These are phyloP conservation scores for Myxozyma geophila DNA, from an alignment of 805 yeast species.

Conservation along the genomic window DNA sequence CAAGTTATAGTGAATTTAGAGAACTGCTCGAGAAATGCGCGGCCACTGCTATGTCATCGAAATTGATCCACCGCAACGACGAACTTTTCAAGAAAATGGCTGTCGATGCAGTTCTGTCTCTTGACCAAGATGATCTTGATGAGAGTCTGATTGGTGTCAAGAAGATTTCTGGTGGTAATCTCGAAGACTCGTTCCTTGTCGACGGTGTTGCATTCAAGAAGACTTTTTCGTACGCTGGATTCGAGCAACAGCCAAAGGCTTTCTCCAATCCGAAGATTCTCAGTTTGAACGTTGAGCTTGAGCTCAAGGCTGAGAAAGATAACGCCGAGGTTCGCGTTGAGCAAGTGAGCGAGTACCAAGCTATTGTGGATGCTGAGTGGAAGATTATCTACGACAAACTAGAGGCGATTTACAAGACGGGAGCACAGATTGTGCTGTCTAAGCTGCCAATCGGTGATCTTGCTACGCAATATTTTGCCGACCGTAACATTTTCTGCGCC, in stretches of 20 bases:
- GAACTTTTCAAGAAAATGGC: constrained; percentile 93
- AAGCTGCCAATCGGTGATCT: constrained; percentile 96
- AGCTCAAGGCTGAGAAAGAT: constrained; percentile 96
- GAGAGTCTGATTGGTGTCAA: constrained; percentile 92
- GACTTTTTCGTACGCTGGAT: constrained; percentile 97
- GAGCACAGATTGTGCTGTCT: constrained; percentile 91
- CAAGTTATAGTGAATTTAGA: constrained; percentile 56
- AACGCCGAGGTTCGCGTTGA: constrained; percentile 98
- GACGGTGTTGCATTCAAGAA: constrained; percentile 97
- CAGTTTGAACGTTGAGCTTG: constrained; percentile 87
- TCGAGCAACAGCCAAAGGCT: constrained; percentile 95
- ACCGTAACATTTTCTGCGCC: constrained; percentile 93
- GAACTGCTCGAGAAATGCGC: constrained; percentile 89
- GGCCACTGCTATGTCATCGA: constrained; percentile 95
- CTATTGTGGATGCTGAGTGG: constrained; percentile 99
- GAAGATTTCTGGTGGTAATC: constrained; percentile 93
- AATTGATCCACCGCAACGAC: constrained; percentile 84
- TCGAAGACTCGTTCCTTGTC: constrained; percentile 88
- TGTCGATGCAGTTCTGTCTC: constrained; percentile 88
- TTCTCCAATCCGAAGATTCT: constrained; percentile 81
- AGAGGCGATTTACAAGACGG: constrained; percentile 77
- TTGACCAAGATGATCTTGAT: constrained; percentile 84
- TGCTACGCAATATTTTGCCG: constrained; percentile 99
- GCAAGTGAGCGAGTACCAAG: constrained; percentile 91
- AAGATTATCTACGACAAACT: constrained; percentile 85